Base-by-base conservation (phyloP, 2,329 filamentous ascomycete genomes). In the Trichothecium roseum region DNA sequence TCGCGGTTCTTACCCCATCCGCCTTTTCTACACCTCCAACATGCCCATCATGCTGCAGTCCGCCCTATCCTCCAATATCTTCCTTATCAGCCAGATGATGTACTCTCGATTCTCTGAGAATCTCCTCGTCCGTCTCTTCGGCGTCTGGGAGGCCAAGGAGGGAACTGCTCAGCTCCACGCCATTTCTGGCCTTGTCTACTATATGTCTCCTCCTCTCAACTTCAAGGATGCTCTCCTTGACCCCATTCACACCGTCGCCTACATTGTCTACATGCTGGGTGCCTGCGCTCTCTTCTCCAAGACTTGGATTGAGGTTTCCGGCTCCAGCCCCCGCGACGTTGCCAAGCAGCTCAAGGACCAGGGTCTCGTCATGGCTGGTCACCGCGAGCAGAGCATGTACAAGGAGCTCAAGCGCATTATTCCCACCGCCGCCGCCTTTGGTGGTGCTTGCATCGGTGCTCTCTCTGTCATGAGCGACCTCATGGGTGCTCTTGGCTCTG, bases 41-140 rank as follows among this genome's bases (percentile, higher is more conserved):
- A 98, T 98, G 93, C 91, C 91, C 58, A 98, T 98, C 68, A 98
- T 98, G 91, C 76, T 98, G 62, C 93, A 98, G 72, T 96, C 89
- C 32, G 91, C 91, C 50, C 78, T 98, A 49, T 94, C 86, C 48
- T 95, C 89, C 74, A 98, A 98, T 74, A 78, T 98, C 66, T 98
- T 98, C 80, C 72, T 98, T 46, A 87, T 98, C 69, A 91, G 84
- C 60, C 91, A 98, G 74, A 96, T 96, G 88, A 79, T 98, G 48
- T 96, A 94, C 79, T 94, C 85, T 44, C 88, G 89, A 63, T 96
- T 98, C 74, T 91, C 87, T 32, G 91, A 98, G 69, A 98, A 98
- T 74, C 81, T 98, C 43, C 78, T 98, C 40, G 91, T 98, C 64
- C 86, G 85, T 60, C 84, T 98, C 54, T 83, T 98, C 55, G 91